Evolutionary conservation across 1,284 basidiomycete genomes (phyloP).

Genomic region (Irpex sp.): DNA sequence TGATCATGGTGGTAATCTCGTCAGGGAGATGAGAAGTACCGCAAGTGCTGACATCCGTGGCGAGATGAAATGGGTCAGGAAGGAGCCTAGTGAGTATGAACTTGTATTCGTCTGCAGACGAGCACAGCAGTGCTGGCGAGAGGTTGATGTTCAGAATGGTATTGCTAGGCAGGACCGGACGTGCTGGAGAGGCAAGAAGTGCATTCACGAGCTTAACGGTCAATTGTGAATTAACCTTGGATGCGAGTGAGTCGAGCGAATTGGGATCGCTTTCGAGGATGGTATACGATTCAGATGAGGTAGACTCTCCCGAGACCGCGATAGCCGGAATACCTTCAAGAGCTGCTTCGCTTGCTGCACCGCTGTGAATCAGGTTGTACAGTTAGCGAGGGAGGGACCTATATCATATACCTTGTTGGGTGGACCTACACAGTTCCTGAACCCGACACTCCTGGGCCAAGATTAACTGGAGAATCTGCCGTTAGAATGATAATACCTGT

Average conservation of each 20-base stretch:
- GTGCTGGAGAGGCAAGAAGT: constrained; percentile 29
- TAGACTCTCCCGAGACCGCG: constrained; percentile 44
- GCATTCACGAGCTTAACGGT: constrained; percentile 36
- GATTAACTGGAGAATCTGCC: constrained; percentile 30
- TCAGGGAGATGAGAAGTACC: constrained; percentile 37
- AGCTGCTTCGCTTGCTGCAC: constrained; percentile 44
- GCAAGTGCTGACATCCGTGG: constrained; percentile 40
- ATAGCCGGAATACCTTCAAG: constrained; percentile 44
- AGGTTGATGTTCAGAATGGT: constrained; percentile 51
- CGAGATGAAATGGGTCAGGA: constrained; percentile 22
- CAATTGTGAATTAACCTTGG: constrained; percentile 40
- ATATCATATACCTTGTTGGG: background rate
- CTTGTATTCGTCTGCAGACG: constrained; percentile 33
- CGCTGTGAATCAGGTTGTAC: constrained; percentile 28
- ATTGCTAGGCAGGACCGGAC: constrained; percentile 39
- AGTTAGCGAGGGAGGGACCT: background rate
- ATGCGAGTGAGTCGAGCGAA: constrained; percentile 32
- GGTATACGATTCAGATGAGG: constrained; percentile 42
- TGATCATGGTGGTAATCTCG: constrained; percentile 35
- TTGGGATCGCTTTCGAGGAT: constrained; percentile 35
- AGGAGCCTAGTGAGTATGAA: constrained; percentile 45
- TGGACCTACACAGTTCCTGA: constrained; percentile 43
- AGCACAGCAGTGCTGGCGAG: constrained; percentile 35
- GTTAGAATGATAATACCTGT: background rate
- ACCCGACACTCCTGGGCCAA: constrained; percentile 27